These are phyloP conservation scores for Chimonanthus salicifolius DNA, from an alignment of 164 flowering plant species.

Conservation along the genomic window DNA sequence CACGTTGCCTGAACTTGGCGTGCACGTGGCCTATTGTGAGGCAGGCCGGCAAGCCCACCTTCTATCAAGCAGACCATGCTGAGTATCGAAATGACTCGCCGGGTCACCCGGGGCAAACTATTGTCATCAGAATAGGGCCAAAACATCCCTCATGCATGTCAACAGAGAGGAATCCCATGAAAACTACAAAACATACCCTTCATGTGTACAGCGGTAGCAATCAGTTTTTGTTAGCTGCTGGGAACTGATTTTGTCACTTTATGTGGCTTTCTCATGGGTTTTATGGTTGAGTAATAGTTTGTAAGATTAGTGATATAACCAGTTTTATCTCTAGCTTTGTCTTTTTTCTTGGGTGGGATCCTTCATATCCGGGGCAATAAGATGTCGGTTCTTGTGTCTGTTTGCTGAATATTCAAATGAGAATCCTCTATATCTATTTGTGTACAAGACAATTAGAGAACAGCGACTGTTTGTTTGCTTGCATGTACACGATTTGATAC, in stretches of 20 bases:
- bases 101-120: not conserved
- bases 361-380: conserved; percentile 37
- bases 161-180: not conserved
- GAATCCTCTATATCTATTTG: conserved; percentile 16
- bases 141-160: conserved; percentile 10
- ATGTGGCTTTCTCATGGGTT: not conserved
- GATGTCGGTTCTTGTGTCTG: conserved; percentile 35
- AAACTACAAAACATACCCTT: conserved; percentile 10
- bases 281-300: not conserved
- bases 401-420: conserved; percentile 21
- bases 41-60: conserved; percentile 4
- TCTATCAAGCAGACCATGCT: conserved; percentile 10
- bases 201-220: conserved; percentile 1
- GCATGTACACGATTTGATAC: conserved; percentile 20
- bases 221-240: conserved; percentile 17
- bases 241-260: not conserved
- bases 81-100: conserved; percentile 16
- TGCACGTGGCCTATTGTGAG: conserved; percentile 11
- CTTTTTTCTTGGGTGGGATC: conserved; percentile 27
- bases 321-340: conserved; percentile 16
- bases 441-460: conserved; percentile 27
- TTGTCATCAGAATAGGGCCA: conserved; percentile 11
- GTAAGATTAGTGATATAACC: conserved; percentile 9
- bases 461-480: conserved; percentile 26
- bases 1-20: not conserved